phyloP scores from a whole-genome alignment of 2,329 filamentous ascomycete genomes.

The Juglanconis juglandina region DNA sequence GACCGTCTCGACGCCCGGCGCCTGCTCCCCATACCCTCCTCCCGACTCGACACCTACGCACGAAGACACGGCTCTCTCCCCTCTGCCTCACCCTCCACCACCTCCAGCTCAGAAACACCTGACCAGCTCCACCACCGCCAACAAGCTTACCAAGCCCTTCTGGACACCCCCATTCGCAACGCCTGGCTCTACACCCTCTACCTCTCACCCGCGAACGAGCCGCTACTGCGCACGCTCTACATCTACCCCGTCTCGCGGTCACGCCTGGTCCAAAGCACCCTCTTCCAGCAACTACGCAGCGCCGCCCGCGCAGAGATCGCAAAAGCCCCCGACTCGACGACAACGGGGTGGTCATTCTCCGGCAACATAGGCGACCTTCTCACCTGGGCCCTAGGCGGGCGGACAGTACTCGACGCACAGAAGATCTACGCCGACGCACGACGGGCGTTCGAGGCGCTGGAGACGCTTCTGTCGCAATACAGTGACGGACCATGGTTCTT shows the following conservation, averaged over 20 bases:
- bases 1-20: conserved; percentile 35
- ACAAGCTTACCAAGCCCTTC: conserved; percentile 73
- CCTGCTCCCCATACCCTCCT: conserved; percentile 19
- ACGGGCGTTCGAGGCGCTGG: conserved; percentile 46
- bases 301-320: conserved; percentile 75
- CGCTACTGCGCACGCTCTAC: conserved; percentile 70
- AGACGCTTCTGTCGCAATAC: conserved; percentile 34
- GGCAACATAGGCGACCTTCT: conserved; percentile 12
- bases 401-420: conserved; percentile 27
- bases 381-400: conserved; percentile 31
- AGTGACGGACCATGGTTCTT: conserved; percentile 45
- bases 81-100: background rate
- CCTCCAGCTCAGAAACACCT: conserved; percentile 37
- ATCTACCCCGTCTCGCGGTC: conserved; percentile 60
- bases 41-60: conserved; percentile 15
- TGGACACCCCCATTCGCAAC: conserved; percentile 74
- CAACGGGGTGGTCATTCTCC: background rate
- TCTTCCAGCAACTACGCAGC: conserved; percentile 63
- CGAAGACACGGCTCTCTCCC: conserved; percentile 7
- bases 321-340: conserved; percentile 47
- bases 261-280: conserved; percentile 57
- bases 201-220: conserved; percentile 64
- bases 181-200: conserved; percentile 90
- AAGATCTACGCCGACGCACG: conserved; percentile 42
- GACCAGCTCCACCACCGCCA: conserved; percentile 44